These are phyloP conservation scores for Glycyrrhiza uralensis DNA, from an alignment of 306 rosid genomes.

Conservation along the genomic window DNA sequence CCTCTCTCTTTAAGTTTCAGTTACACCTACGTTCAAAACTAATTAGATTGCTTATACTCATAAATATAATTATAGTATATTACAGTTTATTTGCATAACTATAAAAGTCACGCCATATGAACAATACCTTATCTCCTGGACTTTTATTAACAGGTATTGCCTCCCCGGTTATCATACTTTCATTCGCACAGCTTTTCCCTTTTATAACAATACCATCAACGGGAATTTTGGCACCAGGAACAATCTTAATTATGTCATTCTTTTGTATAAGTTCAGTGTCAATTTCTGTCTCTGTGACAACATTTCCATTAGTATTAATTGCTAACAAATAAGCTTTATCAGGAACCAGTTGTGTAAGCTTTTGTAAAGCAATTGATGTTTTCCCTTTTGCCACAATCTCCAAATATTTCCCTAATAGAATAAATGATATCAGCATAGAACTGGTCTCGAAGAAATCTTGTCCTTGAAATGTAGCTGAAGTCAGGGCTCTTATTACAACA, in stretches of 20 bases:
- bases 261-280: slow-evolving; percentile 70
- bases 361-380: slow-evolving; percentile 75
- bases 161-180: slow-evolving; percentile 94
- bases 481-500: slow-evolving; percentile 49
- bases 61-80: background rate
- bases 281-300: slow-evolving; percentile 61
- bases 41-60: background rate
- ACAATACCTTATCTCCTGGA: slow-evolving; percentile 71
- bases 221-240: slow-evolving; percentile 79
- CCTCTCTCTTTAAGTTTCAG: background rate
- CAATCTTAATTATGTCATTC: slow-evolving; percentile 69
- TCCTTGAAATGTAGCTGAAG: slow-evolving; percentile 67
- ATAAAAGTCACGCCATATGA: background rate
- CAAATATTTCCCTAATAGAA: slow-evolving; percentile 78
- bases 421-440: slow-evolving; percentile 87
- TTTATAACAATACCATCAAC: slow-evolving; percentile 69
- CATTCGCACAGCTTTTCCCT: slow-evolving; percentile 84
- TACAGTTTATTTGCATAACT: background rate
- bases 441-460: slow-evolving; percentile 89
- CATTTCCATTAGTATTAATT: slow-evolving; percentile 51
- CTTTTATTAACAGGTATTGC: slow-evolving; percentile 60
- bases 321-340: slow-evolving; percentile 56
- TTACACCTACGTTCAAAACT: background rate
- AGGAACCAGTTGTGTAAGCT: slow-evolving; percentile 83
- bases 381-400: slow-evolving; percentile 84